phyloP scores from a whole-genome alignment of 2,329 filamentous ascomycete species.

The Anthostomella pinea region DNA sequence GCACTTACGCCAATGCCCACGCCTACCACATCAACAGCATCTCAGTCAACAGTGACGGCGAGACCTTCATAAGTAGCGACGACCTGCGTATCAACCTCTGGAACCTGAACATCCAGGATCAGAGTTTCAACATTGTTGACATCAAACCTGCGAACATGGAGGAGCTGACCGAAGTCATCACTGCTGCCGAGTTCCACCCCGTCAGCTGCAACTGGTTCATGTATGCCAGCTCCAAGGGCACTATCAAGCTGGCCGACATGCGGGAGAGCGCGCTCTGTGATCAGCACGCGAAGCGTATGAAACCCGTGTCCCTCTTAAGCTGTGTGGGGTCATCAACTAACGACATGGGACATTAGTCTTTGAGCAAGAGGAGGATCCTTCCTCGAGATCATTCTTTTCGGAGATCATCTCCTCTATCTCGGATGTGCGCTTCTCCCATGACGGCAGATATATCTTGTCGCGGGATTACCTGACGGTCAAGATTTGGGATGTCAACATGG shows the following conservation, averaged over 20 bases:
- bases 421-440: conserved; percentile 94
- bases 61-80: conserved; percentile 99
- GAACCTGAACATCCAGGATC: conserved; percentile 98
- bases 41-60: conserved; percentile 98
- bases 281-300: conserved; percentile 87
- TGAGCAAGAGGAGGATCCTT: conserved; percentile 96
- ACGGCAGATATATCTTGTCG: conserved; percentile 95
- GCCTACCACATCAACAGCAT: conserved; percentile 99
- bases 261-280: conserved; percentile 94
- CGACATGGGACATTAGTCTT: conserved; percentile 73
- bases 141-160: conserved; percentile 99
- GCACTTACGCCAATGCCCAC: conserved; percentile 97
- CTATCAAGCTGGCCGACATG: conserved; percentile 99
- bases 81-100: conserved; percentile 97
- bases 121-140: conserved; percentile 99
- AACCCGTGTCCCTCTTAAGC: conserved; percentile 5
- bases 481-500: conserved; percentile 99
- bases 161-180: conserved; percentile 97
- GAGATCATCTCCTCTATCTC: conserved; percentile 99
- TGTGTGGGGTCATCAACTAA: conserved; percentile 21
- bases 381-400: conserved; percentile 97
- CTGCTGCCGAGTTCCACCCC: conserved; percentile 95
- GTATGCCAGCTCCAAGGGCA: conserved; percentile 98
- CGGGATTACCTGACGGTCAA: conserved; percentile 98
- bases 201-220: conserved; percentile 99